Evolutionary conservation across 768 basidiomycete genomes (phyloP).

Genomic region (Amanita rimosa): DNA sequence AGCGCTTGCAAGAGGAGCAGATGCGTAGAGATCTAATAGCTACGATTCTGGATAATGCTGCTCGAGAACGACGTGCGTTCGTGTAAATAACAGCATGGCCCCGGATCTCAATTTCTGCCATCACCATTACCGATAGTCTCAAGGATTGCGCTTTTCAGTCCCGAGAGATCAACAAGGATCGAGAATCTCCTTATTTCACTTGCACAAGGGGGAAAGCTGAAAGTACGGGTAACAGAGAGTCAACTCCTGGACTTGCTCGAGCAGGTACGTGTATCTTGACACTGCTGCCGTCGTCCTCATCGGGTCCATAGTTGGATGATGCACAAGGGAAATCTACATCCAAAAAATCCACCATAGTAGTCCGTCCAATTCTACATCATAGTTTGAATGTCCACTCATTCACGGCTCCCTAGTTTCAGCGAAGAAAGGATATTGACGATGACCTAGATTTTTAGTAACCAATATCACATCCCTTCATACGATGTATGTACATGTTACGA

Average conservation of each 20-base stretch:
- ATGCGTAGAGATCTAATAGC: constrained; percentile 68
- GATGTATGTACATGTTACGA: neutral
- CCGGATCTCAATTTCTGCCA: neutral
- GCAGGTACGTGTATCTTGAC: constrained; percentile 40
- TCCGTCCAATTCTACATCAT: constrained; percentile 15
- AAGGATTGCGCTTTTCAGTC: constrained; percentile 79
- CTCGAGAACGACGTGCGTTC: constrained; percentile 68
- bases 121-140: constrained; percentile 41
- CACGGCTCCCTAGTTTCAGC: constrained; percentile 36
- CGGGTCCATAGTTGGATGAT: constrained; percentile 36
- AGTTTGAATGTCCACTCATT: neutral
- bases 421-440: constrained; percentile 56
- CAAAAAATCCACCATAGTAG: constrained; percentile 52
- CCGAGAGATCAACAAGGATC: constrained; percentile 70
- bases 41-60: constrained; percentile 65
- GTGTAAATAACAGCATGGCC: constrained; percentile 9
- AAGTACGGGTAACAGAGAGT: constrained; percentile 63
- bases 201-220: constrained; percentile 75
- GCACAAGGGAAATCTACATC: constrained; percentile 34
- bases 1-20: constrained; percentile 59
- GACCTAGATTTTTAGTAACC: constrained; percentile 42
- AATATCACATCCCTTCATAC: neutral
- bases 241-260: constrained; percentile 82
- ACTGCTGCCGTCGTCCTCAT: constrained; percentile 12
- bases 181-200: constrained; percentile 70